These are phyloP conservation scores for Phyllosticta capitalensis DNA, from an alignment of 2,329 filamentous ascomycete genomes.

Conservation along the genomic window DNA sequence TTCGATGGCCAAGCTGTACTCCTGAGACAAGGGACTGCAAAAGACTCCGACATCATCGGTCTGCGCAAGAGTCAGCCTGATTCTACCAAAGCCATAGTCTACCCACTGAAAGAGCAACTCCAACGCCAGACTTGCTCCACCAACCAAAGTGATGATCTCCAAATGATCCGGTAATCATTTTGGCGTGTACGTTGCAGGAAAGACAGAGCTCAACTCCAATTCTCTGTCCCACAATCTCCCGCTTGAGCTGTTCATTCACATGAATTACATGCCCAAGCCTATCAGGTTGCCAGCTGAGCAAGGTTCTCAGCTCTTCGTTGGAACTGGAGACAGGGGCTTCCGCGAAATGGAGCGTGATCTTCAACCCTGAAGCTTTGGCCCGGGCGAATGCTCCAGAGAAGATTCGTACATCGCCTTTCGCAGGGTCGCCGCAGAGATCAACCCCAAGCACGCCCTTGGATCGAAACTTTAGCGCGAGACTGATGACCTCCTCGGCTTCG, in stretches of 20 bases:
- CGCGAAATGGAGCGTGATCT: conserved; percentile 68
- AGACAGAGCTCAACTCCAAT: conserved; percentile 68
- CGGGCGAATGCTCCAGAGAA: conserved; percentile 51
- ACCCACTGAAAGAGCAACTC: conserved; percentile 59
- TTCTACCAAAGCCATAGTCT: background rate
- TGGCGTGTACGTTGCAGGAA: conserved; percentile 70
- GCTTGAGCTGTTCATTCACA: conserved; percentile 51
- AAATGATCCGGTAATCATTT: conserved; percentile 57
- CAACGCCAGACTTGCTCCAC: conserved; percentile 51
- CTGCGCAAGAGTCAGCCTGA: conserved; percentile 32
- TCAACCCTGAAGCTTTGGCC: conserved; percentile 48
- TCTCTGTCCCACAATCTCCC: conserved; percentile 43
- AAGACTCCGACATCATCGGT: conserved; percentile 82
- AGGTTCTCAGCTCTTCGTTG: conserved; percentile 49
- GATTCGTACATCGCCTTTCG: conserved; percentile 48
- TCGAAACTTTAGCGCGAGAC: conserved; percentile 50
- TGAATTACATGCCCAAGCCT: conserved; percentile 73
- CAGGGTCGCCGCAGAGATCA: conserved; percentile 71
- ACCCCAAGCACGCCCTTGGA: conserved; percentile 56
- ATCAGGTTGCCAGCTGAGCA: conserved; percentile 58
- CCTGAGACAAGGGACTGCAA: conserved; percentile 64
- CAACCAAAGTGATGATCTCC: conserved; percentile 67
- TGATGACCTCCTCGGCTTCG: conserved; percentile 55
- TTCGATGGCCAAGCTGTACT: conserved; percentile 62
- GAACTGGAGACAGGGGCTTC: conserved; percentile 52